A percentile compares a stretch with the other conserved stretches of the same genome.
Conservation (phyloP, 2,329 filamentous ascomycete genomes). For the Fusarium fracticaudum region DNA sequence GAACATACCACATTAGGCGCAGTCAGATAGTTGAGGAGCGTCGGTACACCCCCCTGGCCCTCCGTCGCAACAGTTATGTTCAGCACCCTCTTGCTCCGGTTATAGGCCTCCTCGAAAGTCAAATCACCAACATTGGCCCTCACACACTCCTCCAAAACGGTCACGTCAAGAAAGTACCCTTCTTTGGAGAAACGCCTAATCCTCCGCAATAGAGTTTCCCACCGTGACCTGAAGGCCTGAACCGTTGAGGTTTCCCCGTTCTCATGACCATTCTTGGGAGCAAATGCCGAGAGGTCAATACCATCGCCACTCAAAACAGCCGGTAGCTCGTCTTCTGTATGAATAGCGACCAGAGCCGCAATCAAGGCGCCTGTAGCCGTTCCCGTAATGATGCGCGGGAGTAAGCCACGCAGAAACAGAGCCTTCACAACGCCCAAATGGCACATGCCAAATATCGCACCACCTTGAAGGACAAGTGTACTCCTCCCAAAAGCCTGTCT, state of each 20-base stretch:
- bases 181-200: slow-evolving; percentile 75
- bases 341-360: slow-evolving; percentile 86
- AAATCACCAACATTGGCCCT: slow-evolving; percentile 86
- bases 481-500: slow-evolving; percentile 88
- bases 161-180: slow-evolving; percentile 85
- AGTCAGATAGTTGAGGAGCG: slow-evolving; percentile 89
- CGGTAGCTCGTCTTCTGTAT: slow-evolving; percentile 85
- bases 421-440: slow-evolving; percentile 93
- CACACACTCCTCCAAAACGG: slow-evolving; percentile 84
- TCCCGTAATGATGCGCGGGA: slow-evolving; percentile 91
- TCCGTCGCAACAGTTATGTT: slow-evolving; percentile 91
- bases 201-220: slow-evolving; percentile 72
- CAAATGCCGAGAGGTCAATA: slow-evolving; percentile 85
- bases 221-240: slow-evolving; percentile 54
- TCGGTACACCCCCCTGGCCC: slow-evolving; percentile 79
- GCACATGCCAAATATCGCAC: slow-evolving; percentile 89
- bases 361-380: slow-evolving; percentile 91
- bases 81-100: slow-evolving; percentile 83
- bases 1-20: slow-evolving; percentile 86
- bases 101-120: slow-evolving; percentile 93
- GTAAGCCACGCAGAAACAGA: slow-evolving; percentile 78
- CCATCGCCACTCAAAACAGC: slow-evolving; percentile 79
- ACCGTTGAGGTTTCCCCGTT: slow-evolving; percentile 46
- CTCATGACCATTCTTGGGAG: slow-evolving; percentile 49
- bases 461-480: slow-evolving; percentile 86